Percentiles rank a stretch among this genome's conserved stretches.
Conservation (phyloP, 2,329 filamentous ascomycete species). For the Tolypocladium ovalisporum region DNA sequence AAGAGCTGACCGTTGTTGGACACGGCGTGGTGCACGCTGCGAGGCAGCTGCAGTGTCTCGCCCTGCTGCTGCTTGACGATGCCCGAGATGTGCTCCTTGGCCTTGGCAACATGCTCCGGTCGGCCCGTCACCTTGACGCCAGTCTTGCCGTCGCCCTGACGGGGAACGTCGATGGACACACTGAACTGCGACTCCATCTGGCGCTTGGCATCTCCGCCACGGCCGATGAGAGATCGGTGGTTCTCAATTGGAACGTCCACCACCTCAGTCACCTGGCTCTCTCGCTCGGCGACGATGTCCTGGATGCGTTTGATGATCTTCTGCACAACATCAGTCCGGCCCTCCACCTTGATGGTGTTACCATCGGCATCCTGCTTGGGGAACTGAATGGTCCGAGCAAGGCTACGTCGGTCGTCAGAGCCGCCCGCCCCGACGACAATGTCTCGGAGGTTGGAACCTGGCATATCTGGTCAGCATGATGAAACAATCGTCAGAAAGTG, state of each 20-base stretch:
- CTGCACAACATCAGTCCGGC: slow-evolving; percentile 71
- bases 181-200: slow-evolving; percentile 78
- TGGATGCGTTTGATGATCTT: slow-evolving; percentile 79
- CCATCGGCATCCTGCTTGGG: slow-evolving; percentile 78
- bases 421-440: slow-evolving; percentile 85
- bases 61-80: slow-evolving; percentile 79
- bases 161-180: slow-evolving; percentile 81
- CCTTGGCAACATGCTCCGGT: slow-evolving; percentile 68
- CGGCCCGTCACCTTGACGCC: slow-evolving; percentile 79
- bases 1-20: slow-evolving; percentile 89
- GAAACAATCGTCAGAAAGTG: not conserved
- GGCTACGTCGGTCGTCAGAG: slow-evolving; percentile 70
- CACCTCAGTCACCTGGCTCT: slow-evolving; percentile 68
- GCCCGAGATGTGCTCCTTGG: slow-evolving; percentile 72
- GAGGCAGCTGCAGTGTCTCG: slow-evolving; percentile 76
- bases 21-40: slow-evolving; percentile 71
- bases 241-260: slow-evolving; percentile 82
- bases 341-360: slow-evolving; percentile 79
- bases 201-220: slow-evolving; percentile 78
- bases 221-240: slow-evolving; percentile 83
- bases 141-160: slow-evolving; percentile 74
- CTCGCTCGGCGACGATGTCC: slow-evolving; percentile 69
- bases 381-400: slow-evolving; percentile 88
- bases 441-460: slow-evolving; percentile 73
- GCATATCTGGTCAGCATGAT: slow-evolving; percentile 4